A percentile compares a stretch with the other conserved stretches of the same genome.
Conservation (phyloP, 768 basidiomycete genomes). For the Ephemerocybe angulata region DNA sequence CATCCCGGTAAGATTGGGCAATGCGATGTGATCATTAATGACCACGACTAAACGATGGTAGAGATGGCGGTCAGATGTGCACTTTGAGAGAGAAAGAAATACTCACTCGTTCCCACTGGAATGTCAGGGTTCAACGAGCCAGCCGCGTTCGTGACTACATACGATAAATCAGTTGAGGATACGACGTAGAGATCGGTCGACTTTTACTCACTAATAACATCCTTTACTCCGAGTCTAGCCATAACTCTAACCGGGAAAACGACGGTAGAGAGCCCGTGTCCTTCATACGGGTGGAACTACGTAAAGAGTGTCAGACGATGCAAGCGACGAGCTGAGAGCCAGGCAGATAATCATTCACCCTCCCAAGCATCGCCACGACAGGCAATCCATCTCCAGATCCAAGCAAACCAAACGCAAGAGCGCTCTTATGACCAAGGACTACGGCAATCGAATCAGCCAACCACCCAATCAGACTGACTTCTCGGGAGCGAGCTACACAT, state of each 20-base stretch:
- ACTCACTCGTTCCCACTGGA: slow-evolving; percentile 77
- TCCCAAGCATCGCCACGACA: slow-evolving; percentile 86
- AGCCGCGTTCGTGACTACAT: slow-evolving; percentile 81
- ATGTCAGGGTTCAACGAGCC: slow-evolving; percentile 74
- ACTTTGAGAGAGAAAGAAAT: background rate
- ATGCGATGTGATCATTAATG: slow-evolving; percentile 78
- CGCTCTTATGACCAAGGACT: slow-evolving; percentile 82
- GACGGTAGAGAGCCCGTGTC: slow-evolving; percentile 64
- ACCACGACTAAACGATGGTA: slow-evolving; percentile 62
- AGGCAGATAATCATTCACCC: slow-evolving; percentile 42
- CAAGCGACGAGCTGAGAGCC: background rate
- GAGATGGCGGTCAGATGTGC: slow-evolving; percentile 10
- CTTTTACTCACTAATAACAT: slow-evolving; percentile 62
- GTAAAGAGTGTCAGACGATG: slow-evolving; percentile 2
- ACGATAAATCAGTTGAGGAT: background rate
- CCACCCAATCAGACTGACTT: background rate
- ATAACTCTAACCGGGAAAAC: slow-evolving; percentile 78
- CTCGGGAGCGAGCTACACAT: slow-evolving; percentile 12
- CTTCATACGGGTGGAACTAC: slow-evolving; percentile 89
- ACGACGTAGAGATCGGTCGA: background rate
- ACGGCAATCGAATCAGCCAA: slow-evolving; percentile 2
- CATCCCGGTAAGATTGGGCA: slow-evolving; percentile 71
- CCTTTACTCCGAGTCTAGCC: slow-evolving; percentile 70
- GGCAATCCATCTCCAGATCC: slow-evolving; percentile 63
- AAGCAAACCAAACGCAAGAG: slow-evolving; percentile 76